These are phyloP conservation scores for Hymenoscyphus linearis DNA, from an alignment of 2,329 filamentous ascomycete genomes.

Conservation along the genomic window DNA sequence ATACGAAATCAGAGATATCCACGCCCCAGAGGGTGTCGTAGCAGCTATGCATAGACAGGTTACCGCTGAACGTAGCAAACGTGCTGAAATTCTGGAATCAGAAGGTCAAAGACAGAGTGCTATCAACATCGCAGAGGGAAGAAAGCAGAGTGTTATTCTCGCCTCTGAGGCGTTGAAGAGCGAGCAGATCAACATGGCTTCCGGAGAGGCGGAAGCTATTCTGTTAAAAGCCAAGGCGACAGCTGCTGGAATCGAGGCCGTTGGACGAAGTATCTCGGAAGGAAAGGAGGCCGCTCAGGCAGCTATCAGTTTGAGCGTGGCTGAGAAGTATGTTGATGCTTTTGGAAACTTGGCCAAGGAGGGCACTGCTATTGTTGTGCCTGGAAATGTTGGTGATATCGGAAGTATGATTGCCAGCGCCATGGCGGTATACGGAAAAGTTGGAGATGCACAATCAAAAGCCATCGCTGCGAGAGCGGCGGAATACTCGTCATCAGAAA, in stretches of 20 bases:
- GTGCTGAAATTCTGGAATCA: slow-evolving; percentile 93
- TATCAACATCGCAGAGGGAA: slow-evolving; percentile 97
- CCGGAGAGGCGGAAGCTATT: slow-evolving; percentile 92
- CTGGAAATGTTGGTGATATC: slow-evolving; percentile 94
- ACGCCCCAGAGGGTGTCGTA: slow-evolving; percentile 88
- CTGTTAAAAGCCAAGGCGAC: slow-evolving; percentile 80
- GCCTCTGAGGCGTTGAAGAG: slow-evolving; percentile 86
- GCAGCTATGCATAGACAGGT: slow-evolving; percentile 98
- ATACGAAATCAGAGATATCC: slow-evolving; percentile 98
- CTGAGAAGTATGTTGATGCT: slow-evolving; percentile 96
- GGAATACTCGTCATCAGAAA: slow-evolving; percentile 35
- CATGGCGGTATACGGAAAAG: slow-evolving; percentile 91
- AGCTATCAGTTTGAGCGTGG: slow-evolving; percentile 81
- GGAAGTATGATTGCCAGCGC: slow-evolving; percentile 95
- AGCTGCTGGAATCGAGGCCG: slow-evolving; percentile 79
- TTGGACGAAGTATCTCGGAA: slow-evolving; percentile 68
- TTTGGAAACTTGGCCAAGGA: slow-evolving; percentile 91
- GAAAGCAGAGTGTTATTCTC: slow-evolving; percentile 94
- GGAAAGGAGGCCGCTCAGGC: slow-evolving; percentile 73
- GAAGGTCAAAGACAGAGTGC: slow-evolving; percentile 95
- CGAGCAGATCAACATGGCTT: slow-evolving; percentile 89
- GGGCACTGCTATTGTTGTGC: slow-evolving; percentile 91
- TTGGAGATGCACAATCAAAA: slow-evolving; percentile 73
- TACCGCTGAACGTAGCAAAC: slow-evolving; percentile 93
- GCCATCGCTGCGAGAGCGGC: slow-evolving; percentile 52